phyloP scores from a whole-genome alignment of 352 stramenopile genomes.

The Blastocystis sp. region DNA sequence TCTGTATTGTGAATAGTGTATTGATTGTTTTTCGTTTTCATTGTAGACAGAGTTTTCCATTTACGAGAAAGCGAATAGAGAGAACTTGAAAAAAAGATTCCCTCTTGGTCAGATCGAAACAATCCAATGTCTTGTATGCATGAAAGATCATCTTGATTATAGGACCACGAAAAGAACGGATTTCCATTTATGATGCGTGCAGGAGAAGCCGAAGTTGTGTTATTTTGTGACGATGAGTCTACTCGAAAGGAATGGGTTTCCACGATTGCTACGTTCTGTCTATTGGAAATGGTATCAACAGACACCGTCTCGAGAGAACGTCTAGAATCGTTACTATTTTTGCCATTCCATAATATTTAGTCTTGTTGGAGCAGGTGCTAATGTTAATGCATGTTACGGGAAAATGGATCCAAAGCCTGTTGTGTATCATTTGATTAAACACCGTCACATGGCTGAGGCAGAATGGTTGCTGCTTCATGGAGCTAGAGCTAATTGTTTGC shows the following conservation, averaged over 20 bases:
- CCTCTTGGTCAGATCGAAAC: neutral
- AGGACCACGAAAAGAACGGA: neutral
- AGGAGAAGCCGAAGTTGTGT: neutral
- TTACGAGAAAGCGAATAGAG: constrained; percentile 17
- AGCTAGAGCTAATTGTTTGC: constrained; percentile 22
- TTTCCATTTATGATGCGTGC: neutral
- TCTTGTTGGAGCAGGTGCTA: constrained; percentile 7
- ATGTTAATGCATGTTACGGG: constrained; percentile 34
- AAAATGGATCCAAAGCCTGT: neutral
- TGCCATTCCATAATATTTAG: neutral
- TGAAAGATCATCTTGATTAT: neutral
- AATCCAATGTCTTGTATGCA: neutral
- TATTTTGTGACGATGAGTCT: neutral
- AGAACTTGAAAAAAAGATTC: neutral
- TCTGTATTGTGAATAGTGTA: constrained; percentile 53
- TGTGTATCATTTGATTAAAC: constrained; percentile 1
- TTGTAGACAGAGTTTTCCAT: constrained; percentile 4
- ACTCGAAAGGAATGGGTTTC: constrained; percentile 24
- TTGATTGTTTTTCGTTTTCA: neutral
- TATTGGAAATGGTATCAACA: neutral
- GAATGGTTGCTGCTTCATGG: constrained; percentile 14
- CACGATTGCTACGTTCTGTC: constrained; percentile 22
- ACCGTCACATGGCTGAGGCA: neutral
- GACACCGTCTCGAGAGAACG: neutral
- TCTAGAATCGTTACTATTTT: neutral